Base-by-base conservation (phyloP, 345 rosid species). In the Pugionium cornutum region DNA sequence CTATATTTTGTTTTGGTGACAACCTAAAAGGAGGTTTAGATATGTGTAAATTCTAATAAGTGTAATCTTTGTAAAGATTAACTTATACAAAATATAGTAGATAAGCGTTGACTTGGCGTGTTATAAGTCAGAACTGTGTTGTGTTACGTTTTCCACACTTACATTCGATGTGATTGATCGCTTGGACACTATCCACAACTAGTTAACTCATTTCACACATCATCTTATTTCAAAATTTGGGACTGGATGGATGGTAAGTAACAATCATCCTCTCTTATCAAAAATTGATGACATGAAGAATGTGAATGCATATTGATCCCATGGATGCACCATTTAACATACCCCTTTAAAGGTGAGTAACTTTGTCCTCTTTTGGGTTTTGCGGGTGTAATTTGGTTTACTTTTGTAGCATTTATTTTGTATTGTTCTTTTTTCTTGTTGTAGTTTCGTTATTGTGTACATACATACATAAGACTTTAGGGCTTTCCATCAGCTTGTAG, bases 111-210 rank as follows among this genome's bases (percentile, higher is more conserved):
- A 18, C 18, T 18, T 18, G 18, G 18, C 18, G 18, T 18, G 18
- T 18, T 18, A 18, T 18, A 18, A 18, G 18, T 18, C 18, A 18
- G 18, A 18, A 18, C 0, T 18, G 18, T 18, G 18, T 18, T 18
- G 18, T 18, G 18, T 18, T 18, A 18, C 18, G 18, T 18, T 18
- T 18, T 18, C 0, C 18, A 18, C 18, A 18, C 18, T 18, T 18
- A 18, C 18, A 18, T 18, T 92, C 66, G 98, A 92, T 57, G 88
- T 86, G 57, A 92, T 92, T 4, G 97, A 92, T 70, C 91, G 96
- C 1, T 89, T 92, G 64, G 97, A 92, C 81, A 88, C 83, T 1
- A 83, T 88, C 49, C 54, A 87, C 64, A 74, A 85, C 69, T 67
- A 75, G 72, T 47, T 41, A 10, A 33, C 40, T 34, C 18, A 33